Evolutionary conservation across 805 yeast species (phyloP).

Genomic region (Candida pini): DNA sequence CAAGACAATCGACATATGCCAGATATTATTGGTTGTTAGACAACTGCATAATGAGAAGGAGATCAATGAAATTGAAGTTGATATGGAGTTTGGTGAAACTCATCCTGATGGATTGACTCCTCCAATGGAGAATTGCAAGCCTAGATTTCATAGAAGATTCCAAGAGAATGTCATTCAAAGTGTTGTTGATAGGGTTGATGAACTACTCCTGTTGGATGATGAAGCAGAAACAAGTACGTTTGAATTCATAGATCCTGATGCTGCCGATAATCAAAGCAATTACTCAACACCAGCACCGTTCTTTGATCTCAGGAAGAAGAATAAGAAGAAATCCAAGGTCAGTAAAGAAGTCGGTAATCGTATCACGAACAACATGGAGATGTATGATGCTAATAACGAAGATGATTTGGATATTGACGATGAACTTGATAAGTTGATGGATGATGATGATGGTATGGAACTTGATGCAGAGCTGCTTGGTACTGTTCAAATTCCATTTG

Average conservation of each 20-base stretch:
- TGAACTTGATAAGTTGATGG: slow-evolving; percentile 23
- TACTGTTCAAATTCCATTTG: no score
- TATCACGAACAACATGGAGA: neutral
- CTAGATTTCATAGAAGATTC: slow-evolving; percentile 67
- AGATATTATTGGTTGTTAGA: slow-evolving; percentile 73
- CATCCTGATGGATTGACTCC: slow-evolving; percentile 79
- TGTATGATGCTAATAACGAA: slow-evolving; percentile 18
- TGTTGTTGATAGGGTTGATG: slow-evolving; percentile 74
- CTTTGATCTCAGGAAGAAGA: slow-evolving; percentile 4
- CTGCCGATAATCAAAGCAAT: slow-evolving; percentile 30
- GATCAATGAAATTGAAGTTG: slow-evolving; percentile 36
- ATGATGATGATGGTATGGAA: slow-evolving; percentile 19
- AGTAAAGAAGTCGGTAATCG: slow-evolving; percentile 1
- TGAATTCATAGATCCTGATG: slow-evolving; percentile 62
- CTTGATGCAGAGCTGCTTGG: no score
- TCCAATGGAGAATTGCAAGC: slow-evolving; percentile 67
- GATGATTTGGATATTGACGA: slow-evolving; percentile 31
- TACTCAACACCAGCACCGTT: slow-evolving; percentile 22
- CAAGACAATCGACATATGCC: slow-evolving; percentile 81
- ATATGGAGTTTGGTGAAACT: slow-evolving; percentile 36
- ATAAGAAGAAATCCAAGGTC: slow-evolving; percentile 19
- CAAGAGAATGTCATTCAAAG: slow-evolving; percentile 68
- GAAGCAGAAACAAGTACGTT: slow-evolving; percentile 78
- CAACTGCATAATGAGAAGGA: slow-evolving; percentile 40
- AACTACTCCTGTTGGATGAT: slow-evolving; percentile 66